Evolutionary conservation across 192 early-diverging fungal genomes (phyloP), one percentile per base, ranked within the genome.

Genomic region (Gigaspora rosea): DNA sequence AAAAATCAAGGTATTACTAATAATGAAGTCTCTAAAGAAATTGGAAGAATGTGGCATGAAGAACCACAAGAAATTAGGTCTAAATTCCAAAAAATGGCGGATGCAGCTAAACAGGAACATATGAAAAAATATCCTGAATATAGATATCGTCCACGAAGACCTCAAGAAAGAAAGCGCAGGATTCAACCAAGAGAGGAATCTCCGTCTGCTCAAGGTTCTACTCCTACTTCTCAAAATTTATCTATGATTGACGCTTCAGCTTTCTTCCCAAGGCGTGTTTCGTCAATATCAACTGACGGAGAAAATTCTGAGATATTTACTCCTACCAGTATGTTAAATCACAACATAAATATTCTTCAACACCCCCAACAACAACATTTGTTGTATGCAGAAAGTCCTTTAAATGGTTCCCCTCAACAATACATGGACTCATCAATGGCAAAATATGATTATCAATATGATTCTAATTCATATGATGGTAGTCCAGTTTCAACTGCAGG

Each of bases 11-110:
- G 79, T 9, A 33, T 81, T 18, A 76, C 78, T 33, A 80, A 80
- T 10, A 67, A 80, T 11, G 64, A 71, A 8, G 71, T 81, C 2
- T 84, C 82, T 2, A 58, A 77, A 18, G 77, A 78, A 16, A 48
- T 84, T 5, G 80, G 78, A 41, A 5, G 56, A 11, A 73, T 61
- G n/a, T 84, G 82, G 82, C 76, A 71, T 50, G 54, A 75, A 4
- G 80, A 78, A 51, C 36, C 80, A 2, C 54, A 33, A 2, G 75
- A 84, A 64, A 47, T 72, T 5, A 46, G 56, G 5, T 10, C 57
- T 15, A 35, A 73, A 8, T 84, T 81, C 22, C 57, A 68, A 32
- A 27, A 32, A 4, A 74, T 80, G 16, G 80, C 80, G 0, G 72
- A 78, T 46, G 65, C 49, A 10, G 75, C 62, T 12, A 78, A 81